A percentile compares a stretch with the other conserved stretches of the same genome.
Evolutionary conservation across 495 filamentous ascomycete species (phyloP).

Genomic region (Paragyromitra xinjiangensis): DNA sequence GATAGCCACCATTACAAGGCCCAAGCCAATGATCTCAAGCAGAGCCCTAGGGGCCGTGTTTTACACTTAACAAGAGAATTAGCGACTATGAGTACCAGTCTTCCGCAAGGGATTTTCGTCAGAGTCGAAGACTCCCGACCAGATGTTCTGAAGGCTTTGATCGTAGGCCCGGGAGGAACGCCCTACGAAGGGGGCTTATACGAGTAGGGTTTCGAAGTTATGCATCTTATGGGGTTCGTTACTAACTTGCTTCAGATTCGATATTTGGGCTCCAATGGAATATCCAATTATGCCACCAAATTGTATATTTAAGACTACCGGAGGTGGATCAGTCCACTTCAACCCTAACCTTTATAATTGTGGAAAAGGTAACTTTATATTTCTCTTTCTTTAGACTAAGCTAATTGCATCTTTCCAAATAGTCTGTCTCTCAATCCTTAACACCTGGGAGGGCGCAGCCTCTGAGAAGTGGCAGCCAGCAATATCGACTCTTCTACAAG

Average conservation of each 20-base stretch:
- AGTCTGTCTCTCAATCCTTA: slow-evolving; percentile 69
- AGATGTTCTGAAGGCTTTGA: slow-evolving; percentile 68
- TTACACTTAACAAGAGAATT: slow-evolving; percentile 63
- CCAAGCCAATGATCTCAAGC: slow-evolving; percentile 27
- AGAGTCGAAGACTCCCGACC: slow-evolving; percentile 64
- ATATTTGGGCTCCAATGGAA: slow-evolving; percentile 62
- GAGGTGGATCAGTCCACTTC: slow-evolving; percentile 61
- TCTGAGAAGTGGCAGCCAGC: slow-evolving; percentile 63
- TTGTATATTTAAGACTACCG: slow-evolving; percentile 65
- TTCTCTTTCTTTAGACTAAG: neutral
- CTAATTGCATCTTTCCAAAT: slow-evolving; percentile 2
- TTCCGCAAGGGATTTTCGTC: slow-evolving; percentile 70
- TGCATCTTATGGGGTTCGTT: neutral
- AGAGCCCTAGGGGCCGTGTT: slow-evolving; percentile 44
- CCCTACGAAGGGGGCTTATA: slow-evolving; percentile 72
- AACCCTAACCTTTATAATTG: slow-evolving; percentile 70
- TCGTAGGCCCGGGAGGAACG: slow-evolving; percentile 66
- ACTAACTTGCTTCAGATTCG: slow-evolving; percentile 60
- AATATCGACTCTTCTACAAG: slow-evolving; percentile 66
- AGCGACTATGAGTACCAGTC: slow-evolving; percentile 62
- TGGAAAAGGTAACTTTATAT: slow-evolving; percentile 64
- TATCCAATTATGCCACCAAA: slow-evolving; percentile 65
- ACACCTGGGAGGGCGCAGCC: slow-evolving; percentile 66
- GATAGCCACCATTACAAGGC: slow-evolving; percentile 37
- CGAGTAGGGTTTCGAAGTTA: slow-evolving; percentile 58